These are phyloP conservation scores for Globisporangium sylvaticum DNA, from an alignment of 352 stramenopile genomes.

Conservation along the genomic window DNA sequence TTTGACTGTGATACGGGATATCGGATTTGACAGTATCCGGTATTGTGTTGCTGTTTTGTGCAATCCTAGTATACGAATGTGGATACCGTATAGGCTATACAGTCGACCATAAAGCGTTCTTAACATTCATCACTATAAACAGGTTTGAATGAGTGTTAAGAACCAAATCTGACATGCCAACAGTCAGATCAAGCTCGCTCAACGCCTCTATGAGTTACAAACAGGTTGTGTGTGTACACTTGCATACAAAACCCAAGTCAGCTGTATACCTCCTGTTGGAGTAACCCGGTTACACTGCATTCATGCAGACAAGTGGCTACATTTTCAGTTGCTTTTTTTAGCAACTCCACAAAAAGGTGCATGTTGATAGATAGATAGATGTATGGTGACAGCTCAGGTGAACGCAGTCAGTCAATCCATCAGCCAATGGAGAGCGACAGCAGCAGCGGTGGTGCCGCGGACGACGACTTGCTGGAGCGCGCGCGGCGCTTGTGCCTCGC, in stretches of 20 bases:
- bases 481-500: slow-evolving; percentile 37
- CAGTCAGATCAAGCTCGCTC: not conserved
- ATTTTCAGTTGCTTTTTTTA: not conserved
- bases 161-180: not conserved
- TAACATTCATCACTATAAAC: no score
- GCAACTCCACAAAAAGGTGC: not conserved
- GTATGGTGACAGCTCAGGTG: no score
- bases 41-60: no score
- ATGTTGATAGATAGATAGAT: no score
- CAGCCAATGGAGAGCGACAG: not conserved
- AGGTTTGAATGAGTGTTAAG: not conserved
- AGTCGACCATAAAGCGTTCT: no score
- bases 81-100: no score
- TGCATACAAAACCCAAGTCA: not conserved
- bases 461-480: slow-evolving; percentile 40
- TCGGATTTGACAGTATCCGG: not conserved
- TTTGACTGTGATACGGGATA: no score
- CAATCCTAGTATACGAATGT: no score
- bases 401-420: not conserved
- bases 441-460: not conserved
- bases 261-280: not conserved
- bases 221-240: not conserved
- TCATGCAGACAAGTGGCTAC: not conserved
- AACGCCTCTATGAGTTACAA: not conserved
- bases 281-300: not conserved